These are phyloP conservation scores for Dunaliella sp. DNA, from an alignment of 139 green algal genomes.

Conservation along the genomic window DNA sequence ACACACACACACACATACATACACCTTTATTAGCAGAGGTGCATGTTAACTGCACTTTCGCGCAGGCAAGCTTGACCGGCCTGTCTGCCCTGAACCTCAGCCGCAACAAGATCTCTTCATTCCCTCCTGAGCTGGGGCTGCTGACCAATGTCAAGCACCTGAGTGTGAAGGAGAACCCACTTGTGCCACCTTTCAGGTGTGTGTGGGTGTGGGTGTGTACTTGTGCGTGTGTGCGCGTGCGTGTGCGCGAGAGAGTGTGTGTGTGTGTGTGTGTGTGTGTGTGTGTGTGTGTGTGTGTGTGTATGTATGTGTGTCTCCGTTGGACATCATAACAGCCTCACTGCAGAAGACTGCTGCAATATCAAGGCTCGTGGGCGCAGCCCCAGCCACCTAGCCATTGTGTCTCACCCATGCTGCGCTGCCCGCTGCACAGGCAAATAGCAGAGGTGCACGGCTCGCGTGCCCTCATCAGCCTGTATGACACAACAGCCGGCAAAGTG, in stretches of 20 bases:
- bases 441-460: not conserved
- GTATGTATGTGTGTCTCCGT: no score
- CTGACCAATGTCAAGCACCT: constrained; percentile 32
- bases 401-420: no score
- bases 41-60: no score
- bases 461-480: constrained; percentile 12
- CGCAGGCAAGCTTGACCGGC: constrained; percentile 21
- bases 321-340: no score
- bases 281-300: no score
- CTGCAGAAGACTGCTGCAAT: no score
- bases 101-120: constrained; percentile 30
- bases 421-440: constrained; percentile 12
- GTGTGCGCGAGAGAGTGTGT: no score
- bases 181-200: constrained; percentile 16
- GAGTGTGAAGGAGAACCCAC: constrained; percentile 24
- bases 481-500: constrained; percentile 28
- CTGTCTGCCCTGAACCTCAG: constrained; percentile 46
- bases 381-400: no score
- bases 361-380: no score
- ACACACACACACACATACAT: not conserved
- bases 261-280: no score
- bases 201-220: no score
- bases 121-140: constrained; percentile 27
- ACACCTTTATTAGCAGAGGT: not conserved
- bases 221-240: no score